Percentiles rank a stretch among this genome's conserved stretches.
Conservation (phyloP, 2,329 filamentous ascomycete species). For the Aspergillus pseudotamarii region DNA sequence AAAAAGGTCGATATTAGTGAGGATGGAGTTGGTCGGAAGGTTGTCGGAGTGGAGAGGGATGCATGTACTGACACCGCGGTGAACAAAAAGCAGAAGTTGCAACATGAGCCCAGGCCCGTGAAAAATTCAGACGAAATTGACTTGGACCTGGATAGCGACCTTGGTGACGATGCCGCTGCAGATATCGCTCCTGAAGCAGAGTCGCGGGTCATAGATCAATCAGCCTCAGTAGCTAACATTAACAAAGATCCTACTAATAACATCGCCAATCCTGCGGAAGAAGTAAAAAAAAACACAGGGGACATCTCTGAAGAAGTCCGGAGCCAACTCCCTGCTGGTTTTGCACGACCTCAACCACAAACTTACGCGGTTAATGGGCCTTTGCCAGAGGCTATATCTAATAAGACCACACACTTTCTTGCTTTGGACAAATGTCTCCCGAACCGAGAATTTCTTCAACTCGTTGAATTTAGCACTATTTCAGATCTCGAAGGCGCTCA, state of each 20-base stretch:
- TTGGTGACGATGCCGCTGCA: constrained; percentile 19
- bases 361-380: constrained; percentile 58
- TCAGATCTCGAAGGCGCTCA: constrained; percentile 32
- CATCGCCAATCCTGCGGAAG: not conserved
- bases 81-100: constrained; percentile 26
- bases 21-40: constrained; percentile 27
- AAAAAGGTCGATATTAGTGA: constrained; percentile 39
- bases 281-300: constrained; percentile 17
- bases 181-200: constrained; percentile 12
- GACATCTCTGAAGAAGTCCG: constrained; percentile 67
- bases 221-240: not conserved
- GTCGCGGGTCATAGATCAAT: not conserved
- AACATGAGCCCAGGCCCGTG: constrained; percentile 21
- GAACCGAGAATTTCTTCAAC: constrained; percentile 77
- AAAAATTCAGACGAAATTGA: constrained; percentile 58
- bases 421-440: constrained; percentile 90
- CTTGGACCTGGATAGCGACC: constrained; percentile 33
- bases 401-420: constrained; percentile 79
- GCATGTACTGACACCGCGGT: constrained; percentile 14
- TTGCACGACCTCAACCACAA: constrained; percentile 52
- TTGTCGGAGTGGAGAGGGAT: constrained; percentile 23
- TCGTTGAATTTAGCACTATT: constrained; percentile 64
- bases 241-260: not conserved
- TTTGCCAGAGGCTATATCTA: constrained; percentile 72
- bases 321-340: constrained; percentile 75